These are phyloP conservation scores for Picea sitchensis DNA, from an alignment of 75 land plant species.

Conservation along the genomic window DNA sequence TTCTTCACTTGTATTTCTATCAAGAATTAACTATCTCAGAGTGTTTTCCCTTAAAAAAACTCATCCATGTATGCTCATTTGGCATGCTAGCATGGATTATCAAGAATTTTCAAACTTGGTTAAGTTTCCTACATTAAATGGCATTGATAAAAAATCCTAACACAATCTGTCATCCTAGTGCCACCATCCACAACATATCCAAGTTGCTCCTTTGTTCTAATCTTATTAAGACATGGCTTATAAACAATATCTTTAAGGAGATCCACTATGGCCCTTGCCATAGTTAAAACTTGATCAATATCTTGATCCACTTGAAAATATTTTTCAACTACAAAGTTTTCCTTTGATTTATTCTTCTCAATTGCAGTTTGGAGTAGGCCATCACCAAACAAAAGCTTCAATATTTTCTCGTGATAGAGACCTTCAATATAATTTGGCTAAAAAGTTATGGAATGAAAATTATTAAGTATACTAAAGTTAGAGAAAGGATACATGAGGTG, in stretches of 20 bases:
- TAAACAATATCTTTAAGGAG: conserved; percentile 76
- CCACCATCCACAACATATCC: conserved; percentile 83
- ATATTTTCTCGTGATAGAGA: conserved; percentile 32
- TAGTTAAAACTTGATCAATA: conserved; percentile 28
- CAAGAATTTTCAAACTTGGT: too few species aligned
- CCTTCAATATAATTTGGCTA: background rate
- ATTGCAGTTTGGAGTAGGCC: conserved; percentile 42
- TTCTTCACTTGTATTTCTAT: too few species aligned
- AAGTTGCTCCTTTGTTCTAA: conserved; percentile 97
- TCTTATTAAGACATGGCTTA: conserved; percentile 82
- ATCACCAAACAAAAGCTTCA: conserved; percentile 56
- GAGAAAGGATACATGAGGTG: background rate
- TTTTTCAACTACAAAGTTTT: conserved; percentile 27
- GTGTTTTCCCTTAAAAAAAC: too few species aligned
- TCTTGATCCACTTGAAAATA: conserved; percentile 94
- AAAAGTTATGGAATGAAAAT: background rate
- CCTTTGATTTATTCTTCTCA: conserved; percentile 54
- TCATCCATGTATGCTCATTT: too few species aligned
- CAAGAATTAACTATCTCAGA: too few species aligned
- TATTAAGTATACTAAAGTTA: background rate
- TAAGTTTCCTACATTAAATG: too few species aligned
- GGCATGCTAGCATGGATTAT: too few species aligned
- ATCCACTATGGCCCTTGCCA: conserved; percentile 59
- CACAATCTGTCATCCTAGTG: conserved; percentile 69
- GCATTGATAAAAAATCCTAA: conserved; percentile 58